Percentiles rank a stretch among this genome's conserved stretches.
phyloP scores from a whole-genome alignment of 2,329 filamentous ascomycete genomes.

The Thielaviopsis cerberus region DNA sequence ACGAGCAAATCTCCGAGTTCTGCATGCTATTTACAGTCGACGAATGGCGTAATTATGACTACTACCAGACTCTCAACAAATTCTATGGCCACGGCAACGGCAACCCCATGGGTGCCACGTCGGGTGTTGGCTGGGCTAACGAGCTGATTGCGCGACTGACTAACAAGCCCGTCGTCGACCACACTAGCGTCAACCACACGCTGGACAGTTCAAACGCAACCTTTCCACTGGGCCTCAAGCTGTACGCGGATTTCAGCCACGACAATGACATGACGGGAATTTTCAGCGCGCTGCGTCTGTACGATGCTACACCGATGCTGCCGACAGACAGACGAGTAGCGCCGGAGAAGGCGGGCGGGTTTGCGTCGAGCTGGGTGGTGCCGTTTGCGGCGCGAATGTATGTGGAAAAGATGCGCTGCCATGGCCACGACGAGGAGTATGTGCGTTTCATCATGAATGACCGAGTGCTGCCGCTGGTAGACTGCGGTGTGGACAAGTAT shows the following conservation, averaged over 20 bases:
- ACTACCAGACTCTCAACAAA: constrained; percentile 62
- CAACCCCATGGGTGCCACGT: constrained; percentile 61
- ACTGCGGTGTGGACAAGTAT: constrained; percentile 49
- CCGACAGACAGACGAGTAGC: constrained; percentile 31
- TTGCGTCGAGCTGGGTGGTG: constrained; percentile 58
- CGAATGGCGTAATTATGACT: constrained; percentile 68
- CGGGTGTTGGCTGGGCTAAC: constrained; percentile 75
- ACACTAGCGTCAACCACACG: constrained; percentile 60
- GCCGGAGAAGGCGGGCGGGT: constrained; percentile 42
- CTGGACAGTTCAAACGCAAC: constrained; percentile 47
- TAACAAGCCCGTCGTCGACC: constrained; percentile 45
- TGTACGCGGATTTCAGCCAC: constrained; percentile 85
- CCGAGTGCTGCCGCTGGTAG: constrained; percentile 52
- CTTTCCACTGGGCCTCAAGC: constrained; percentile 48
- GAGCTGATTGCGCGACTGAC: constrained; percentile 74
- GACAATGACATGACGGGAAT: constrained; percentile 73
- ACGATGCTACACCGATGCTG: constrained; percentile 42
- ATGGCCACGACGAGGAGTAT: constrained; percentile 38
- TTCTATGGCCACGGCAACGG: constrained; percentile 69
- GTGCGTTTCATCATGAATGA: constrained; percentile 74
- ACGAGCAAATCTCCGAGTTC: constrained; percentile 44
- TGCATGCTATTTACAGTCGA: constrained; percentile 53
- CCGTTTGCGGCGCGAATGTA: constrained; percentile 69
- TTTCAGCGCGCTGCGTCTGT: constrained; percentile 60
- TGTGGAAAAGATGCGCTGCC: constrained; percentile 70